Conservation (phyloP, 345 rosid species). For the Salix exigua region DNA sequence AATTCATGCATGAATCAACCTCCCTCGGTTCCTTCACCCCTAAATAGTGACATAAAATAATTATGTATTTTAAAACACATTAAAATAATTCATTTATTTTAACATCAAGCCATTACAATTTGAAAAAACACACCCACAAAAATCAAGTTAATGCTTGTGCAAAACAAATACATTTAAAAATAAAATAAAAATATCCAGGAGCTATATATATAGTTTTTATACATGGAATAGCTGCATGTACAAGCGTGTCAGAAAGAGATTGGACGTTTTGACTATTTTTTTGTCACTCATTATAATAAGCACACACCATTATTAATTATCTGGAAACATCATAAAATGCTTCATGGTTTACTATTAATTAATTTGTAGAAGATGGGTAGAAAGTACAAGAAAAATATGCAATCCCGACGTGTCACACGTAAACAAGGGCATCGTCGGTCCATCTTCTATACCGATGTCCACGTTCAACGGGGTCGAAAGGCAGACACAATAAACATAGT, state of each 20-base stretch:
- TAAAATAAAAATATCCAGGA: no score
- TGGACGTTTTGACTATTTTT: neutral
- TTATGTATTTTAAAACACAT: no score
- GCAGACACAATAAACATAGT: neutral
- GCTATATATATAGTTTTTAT: neutral
- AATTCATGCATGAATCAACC: neutral
- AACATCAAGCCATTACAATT: no score
- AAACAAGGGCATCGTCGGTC: neutral
- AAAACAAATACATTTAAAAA: no score
- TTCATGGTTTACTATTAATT: no score
- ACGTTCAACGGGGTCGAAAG: neutral
- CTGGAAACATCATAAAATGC: neutral
- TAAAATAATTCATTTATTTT: no score
- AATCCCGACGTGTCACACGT: neutral
- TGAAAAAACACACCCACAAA: no score
- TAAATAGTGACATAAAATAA: neutral
- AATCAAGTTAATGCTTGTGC: no score
- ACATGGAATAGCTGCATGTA: neutral
- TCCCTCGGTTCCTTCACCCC: slow-evolving; percentile 5
- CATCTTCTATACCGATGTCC: neutral
- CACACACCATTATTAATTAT: no score
- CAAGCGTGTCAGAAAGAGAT: neutral
- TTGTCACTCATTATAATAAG: no score
- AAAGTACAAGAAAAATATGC: neutral
- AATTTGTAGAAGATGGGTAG: neutral